A percentile compares a stretch with the other conserved stretches of the same genome.
phyloP scores from a whole-genome alignment of 306 rosid species.

The Chamaecrista fasciculata region DNA sequence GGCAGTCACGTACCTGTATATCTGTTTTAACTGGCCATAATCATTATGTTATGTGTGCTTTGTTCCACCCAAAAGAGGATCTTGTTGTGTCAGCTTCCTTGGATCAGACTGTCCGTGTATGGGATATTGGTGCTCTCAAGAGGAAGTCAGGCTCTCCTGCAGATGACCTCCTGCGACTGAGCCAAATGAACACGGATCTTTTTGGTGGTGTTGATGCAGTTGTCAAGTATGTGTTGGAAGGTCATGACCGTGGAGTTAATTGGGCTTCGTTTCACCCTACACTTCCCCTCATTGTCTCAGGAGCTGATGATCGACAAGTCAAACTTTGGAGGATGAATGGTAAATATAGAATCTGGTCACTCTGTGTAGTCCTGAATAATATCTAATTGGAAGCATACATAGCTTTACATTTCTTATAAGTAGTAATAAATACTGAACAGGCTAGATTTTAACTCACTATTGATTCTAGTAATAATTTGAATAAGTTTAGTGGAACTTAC shows the following conservation, averaged over 20 bases:
- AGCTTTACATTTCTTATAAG: slow-evolving; percentile 8
- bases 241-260: slow-evolving; percentile 94
- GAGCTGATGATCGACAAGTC: slow-evolving; percentile 96
- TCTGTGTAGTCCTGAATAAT: slow-evolving; percentile 18
- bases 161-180: slow-evolving; percentile 78
- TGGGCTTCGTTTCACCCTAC: slow-evolving; percentile 97
- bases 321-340: slow-evolving; percentile 98
- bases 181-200: slow-evolving; percentile 93
- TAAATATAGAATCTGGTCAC: slow-evolving; percentile 26
- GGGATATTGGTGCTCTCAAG: slow-evolving; percentile 89
- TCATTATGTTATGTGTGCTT: slow-evolving; percentile 95
- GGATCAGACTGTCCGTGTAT: slow-evolving; percentile 95
- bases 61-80: slow-evolving; percentile 91
- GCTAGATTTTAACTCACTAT: slow-evolving; percentile 3
- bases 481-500: slow-evolving; percentile 20
- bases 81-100: slow-evolving; percentile 90
- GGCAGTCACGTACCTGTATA: slow-evolving; percentile 96
- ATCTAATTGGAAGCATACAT: slow-evolving; percentile 9
- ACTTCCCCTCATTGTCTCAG: slow-evolving; percentile 88
- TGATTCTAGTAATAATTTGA: slow-evolving; percentile 1
- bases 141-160: slow-evolving; percentile 89
- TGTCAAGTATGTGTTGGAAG: slow-evolving; percentile 93
- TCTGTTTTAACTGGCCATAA: slow-evolving; percentile 96
- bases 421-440: slow-evolving; percentile 10
- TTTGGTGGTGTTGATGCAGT: slow-evolving; percentile 93